Evolutionary conservation across 352 stramenopile genomes (phyloP), one percentile per base, ranked within the genome.

Genomic region (Globisporangium acanthophoron): DNA sequence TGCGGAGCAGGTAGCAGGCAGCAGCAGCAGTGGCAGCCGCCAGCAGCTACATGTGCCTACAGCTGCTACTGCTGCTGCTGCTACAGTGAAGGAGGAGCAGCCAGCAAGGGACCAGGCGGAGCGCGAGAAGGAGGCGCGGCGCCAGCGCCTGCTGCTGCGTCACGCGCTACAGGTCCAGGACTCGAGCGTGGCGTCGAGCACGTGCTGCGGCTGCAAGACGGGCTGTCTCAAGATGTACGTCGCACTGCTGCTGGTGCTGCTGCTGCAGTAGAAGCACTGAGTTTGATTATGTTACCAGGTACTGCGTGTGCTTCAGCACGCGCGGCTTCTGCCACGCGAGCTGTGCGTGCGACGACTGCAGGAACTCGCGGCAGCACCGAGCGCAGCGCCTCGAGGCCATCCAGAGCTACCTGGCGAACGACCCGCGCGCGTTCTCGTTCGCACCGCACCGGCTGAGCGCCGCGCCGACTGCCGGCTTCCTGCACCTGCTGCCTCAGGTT

Each of bases 241-340:
- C 12, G 35, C 11, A 1, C 4, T 15, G 8, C 11, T 7, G 31
- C 31, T 35, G 1, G 3, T 35, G 31, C 31, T 35, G 31, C 31
- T 35, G 31, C 24, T 27, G 24, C 24, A 27, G 1, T 27, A 1
- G 24, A 27, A 27, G 24, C 24, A 27, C 24, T 27, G 24, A 27
- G 24, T 27, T 27, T 27, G 24, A 1, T 27, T 27, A 27, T 27
- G 24, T 27, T 27, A 27, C 24, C 49, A 80, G 71, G 69, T 93
- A 92, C 61, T 94, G 85, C 58, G 76, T 88, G 37, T 94, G 85
- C 64, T 94, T 94, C 56, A 89, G 81, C 53, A 86, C 80, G 7
- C 71, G 81, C 57, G 85, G 85, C n/a, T 94, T 79, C 66, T 94
- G 85, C 65, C 80, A 91, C 54, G 40, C 68, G 21, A 70, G 73